phyloP scores from a whole-genome alignment of 2,329 filamentous ascomycete genomes.

The Exophiala aquamarina region DNA sequence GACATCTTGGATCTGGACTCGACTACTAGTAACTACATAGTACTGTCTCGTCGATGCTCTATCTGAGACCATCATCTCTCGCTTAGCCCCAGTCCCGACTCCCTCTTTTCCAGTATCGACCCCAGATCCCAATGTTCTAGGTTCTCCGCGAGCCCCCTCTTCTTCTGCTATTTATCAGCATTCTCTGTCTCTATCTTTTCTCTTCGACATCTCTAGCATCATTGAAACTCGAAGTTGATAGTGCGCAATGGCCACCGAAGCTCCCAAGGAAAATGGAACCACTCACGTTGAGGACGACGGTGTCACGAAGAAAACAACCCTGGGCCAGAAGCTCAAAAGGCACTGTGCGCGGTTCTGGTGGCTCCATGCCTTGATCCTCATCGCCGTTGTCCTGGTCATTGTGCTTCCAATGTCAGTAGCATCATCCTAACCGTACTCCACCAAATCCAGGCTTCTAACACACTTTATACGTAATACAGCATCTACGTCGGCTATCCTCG shows the following conservation, averaged over 20 bases:
- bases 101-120: too few species aligned
- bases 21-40: too few species aligned
- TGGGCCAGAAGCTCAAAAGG: slow-evolving; percentile 20
- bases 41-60: too few species aligned
- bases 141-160: too few species aligned
- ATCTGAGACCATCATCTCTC: too few species aligned
- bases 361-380: slow-evolving; percentile 52
- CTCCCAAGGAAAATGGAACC: neutral
- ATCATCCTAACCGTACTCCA: neutral
- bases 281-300: slow-evolving; percentile 1
- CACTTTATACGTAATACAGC: slow-evolving; percentile 36
- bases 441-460: too few species aligned
- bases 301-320: slow-evolving; percentile 1
- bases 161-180: too few species aligned
- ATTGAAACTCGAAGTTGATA: neutral
- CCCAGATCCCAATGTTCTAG: too few species aligned
- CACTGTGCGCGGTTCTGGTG: slow-evolving; percentile 50
- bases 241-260: neutral
- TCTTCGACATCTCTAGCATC: too few species aligned
- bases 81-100: too few species aligned
- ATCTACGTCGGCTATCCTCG: slow-evolving; percentile 61
- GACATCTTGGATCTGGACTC: too few species aligned
- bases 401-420: slow-evolving; percentile 56
- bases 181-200: too few species aligned
- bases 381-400: slow-evolving; percentile 53